phyloP scores from a whole-genome alignment of 495 filamentous ascomycete genomes.

The Aspergillus biplanus region DNA sequence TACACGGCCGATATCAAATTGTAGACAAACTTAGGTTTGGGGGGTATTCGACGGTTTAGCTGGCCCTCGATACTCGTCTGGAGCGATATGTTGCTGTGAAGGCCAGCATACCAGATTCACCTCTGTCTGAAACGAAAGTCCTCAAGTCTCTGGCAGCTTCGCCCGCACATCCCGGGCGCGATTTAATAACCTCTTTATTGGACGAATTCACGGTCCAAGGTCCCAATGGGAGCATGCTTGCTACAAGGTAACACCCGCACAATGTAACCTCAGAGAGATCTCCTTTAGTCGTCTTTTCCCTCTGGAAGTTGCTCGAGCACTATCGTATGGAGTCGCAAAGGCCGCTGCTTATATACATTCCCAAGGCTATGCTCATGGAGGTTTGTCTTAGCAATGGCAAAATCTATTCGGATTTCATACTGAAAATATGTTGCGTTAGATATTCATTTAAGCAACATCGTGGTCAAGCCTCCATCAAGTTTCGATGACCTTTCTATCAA shows the following conservation, averaged over 20 bases:
- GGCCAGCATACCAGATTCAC: slow-evolving; percentile 30
- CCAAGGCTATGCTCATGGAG: slow-evolving; percentile 40
- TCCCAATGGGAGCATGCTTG: slow-evolving; percentile 37
- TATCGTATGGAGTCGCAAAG: slow-evolving; percentile 22
- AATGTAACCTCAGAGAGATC: slow-evolving; percentile 33
- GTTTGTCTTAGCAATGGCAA: slow-evolving; percentile 14
- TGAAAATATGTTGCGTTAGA: slow-evolving; percentile 28
- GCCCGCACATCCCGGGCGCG: slow-evolving; percentile 20
- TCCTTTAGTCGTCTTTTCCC: slow-evolving; percentile 34
- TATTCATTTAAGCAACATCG: slow-evolving; percentile 42
- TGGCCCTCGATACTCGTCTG: slow-evolving; percentile 48
- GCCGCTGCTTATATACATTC: slow-evolving; percentile 40
- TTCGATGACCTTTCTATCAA: slow-evolving; percentile 36
- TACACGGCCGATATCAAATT: slow-evolving; percentile 47
- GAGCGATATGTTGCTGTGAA: slow-evolving; percentile 40
- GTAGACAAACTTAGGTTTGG: slow-evolving; percentile 59
- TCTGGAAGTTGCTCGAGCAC: slow-evolving; percentile 35
- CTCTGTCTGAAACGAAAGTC: slow-evolving; percentile 24
- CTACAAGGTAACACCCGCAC: slow-evolving; percentile 30
- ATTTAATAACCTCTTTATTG: slow-evolving; percentile 18
- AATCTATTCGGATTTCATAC: not conserved
- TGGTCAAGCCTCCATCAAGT: slow-evolving; percentile 39
- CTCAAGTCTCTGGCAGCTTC: slow-evolving; percentile 30
- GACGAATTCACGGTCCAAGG: slow-evolving; percentile 37
- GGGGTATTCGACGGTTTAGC: slow-evolving; percentile 57